Evolutionary conservation across 148 eudicot genomes (phyloP), one percentile per base, ranked within the genome.

Genomic region (Spergularia bocconei): DNA sequence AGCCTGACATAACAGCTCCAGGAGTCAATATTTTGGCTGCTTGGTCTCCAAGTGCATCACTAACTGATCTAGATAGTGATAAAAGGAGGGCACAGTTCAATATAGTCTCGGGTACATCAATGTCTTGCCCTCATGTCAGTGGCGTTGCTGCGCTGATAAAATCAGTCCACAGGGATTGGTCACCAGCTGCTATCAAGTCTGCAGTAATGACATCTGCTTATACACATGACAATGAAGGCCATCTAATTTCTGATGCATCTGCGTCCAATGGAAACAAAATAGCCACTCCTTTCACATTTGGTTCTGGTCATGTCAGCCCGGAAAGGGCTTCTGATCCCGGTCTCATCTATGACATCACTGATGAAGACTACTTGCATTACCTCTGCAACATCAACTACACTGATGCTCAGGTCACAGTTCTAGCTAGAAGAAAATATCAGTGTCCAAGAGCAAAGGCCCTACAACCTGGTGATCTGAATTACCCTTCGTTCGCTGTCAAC

Each of bases 91-190:
- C 84, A 48, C 71, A 57, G 11, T 90, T 85, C 79, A 90, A 90
- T 72, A 79, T 90, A 5, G 51, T 90, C 25, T 90, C 96, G 13
- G 94, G 94, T 57, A 90, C 96, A 25, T 90, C 96, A 11, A 90
- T 90, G 96, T 85, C 96, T 7, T 90, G 92, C 63, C 96, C 96
- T 48, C 96, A 90, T 77, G 78, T 90, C 3, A 85, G 87, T 69
- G 96, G 92, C 55, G 44, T 87, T 39, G 92, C 88, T 20, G 87
- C 90, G 11, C 76, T 90, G 5, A 60, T 90, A 11, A 88, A 87
- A 77, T 84, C 96, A 16, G 85, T 70, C 16, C 96, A 90, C 75
- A 62, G 39, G 44, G 78, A 80, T 39, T 90, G 96, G 96, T 90
- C 96, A 64, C 92, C 96, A 2, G 96, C 90, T 13, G 90, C 90